Percentiles rank a stretch among this genome's conserved stretches.
These are phyloP conservation scores for Lotmaria passim DNA, from an alignment of 208 protist species.

Conservation along the genomic window DNA sequence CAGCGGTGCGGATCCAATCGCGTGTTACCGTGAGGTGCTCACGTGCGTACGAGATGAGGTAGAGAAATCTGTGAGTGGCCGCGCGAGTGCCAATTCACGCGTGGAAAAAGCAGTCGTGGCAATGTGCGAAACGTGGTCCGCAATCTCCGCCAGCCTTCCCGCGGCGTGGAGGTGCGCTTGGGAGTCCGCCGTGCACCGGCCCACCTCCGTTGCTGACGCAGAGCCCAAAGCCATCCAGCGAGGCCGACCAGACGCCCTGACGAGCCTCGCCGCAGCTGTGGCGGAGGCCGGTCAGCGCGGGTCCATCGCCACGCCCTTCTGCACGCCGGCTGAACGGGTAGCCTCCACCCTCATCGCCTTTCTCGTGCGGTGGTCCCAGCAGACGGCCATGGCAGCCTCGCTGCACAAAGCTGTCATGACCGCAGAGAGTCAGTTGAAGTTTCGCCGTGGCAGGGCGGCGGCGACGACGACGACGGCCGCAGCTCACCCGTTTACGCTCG, in stretches of 20 bases:
- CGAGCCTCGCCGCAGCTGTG: not conserved
- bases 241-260: not conserved
- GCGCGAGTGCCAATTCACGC: not conserved
- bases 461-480: too few species aligned
- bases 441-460: not conserved
- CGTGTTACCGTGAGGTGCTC: constrained; percentile 6
- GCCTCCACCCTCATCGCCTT: not conserved
- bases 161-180: constrained; percentile 15
- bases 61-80: not conserved
- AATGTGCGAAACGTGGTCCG: constrained; percentile 11
- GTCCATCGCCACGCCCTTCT: not conserved
- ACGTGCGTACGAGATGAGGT: not conserved
- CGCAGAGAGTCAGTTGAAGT: not conserved
- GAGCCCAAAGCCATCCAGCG: not conserved
- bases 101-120: not conserved
- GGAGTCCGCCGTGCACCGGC: not conserved
- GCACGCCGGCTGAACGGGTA: not conserved
- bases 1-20: not conserved
- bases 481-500: not conserved
- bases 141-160: not conserved
- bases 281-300: not conserved
- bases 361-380: not conserved
- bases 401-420: not conserved
- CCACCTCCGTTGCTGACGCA: not conserved
- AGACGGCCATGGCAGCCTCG: not conserved